Evolutionary conservation across 2,329 filamentous ascomycete species (phyloP).

Genomic region (Colletotrichum eleusines): DNA sequence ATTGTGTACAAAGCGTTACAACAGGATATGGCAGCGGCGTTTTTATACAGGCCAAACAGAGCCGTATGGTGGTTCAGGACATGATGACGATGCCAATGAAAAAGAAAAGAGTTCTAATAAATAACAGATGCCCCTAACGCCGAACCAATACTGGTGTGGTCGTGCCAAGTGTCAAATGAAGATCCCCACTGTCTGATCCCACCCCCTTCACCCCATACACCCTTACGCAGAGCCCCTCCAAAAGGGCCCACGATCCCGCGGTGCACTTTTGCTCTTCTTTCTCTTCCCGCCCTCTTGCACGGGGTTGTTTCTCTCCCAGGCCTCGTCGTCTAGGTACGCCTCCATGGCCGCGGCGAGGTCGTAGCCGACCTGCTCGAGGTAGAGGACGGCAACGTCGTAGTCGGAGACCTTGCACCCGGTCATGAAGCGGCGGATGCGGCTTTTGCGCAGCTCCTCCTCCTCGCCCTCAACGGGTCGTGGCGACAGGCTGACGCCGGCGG

Average conservation of each 20-base stretch:
- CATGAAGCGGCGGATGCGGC: constrained; percentile 81
- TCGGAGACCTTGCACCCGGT: constrained; percentile 81
- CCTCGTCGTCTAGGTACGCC: constrained; percentile 77
- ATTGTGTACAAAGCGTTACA: constrained; percentile 36
- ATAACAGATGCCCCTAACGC: constrained; percentile 20
- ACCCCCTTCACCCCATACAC: no score
- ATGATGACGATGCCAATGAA: constrained; percentile 42
- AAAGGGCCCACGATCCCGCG: constrained; percentile 47
- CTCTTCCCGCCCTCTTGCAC: constrained; percentile 56
- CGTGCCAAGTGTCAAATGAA: background rate
- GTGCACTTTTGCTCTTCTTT: constrained; percentile 46
- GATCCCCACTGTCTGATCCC: background rate
- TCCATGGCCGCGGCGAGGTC: constrained; percentile 74
- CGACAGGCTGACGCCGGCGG: constrained; percentile 74
- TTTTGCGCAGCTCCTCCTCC: constrained; percentile 78
- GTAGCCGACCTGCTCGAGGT: constrained; percentile 77
- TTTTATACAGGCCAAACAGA: constrained; percentile 38
- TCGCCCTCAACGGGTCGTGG: constrained; percentile 79
- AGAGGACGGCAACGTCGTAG: constrained; percentile 81
- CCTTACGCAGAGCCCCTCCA: constrained; percentile 47
- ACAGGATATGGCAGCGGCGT: constrained; percentile 36
- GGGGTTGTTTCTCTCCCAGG: constrained; percentile 79
- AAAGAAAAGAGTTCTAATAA: constrained; percentile 37
- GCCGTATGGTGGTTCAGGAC: constrained; percentile 34
- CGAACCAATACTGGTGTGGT: background rate